phyloP scores from a whole-genome alignment of 2,329 filamentous ascomycete genomes.

The Seiridium cupressi region DNA sequence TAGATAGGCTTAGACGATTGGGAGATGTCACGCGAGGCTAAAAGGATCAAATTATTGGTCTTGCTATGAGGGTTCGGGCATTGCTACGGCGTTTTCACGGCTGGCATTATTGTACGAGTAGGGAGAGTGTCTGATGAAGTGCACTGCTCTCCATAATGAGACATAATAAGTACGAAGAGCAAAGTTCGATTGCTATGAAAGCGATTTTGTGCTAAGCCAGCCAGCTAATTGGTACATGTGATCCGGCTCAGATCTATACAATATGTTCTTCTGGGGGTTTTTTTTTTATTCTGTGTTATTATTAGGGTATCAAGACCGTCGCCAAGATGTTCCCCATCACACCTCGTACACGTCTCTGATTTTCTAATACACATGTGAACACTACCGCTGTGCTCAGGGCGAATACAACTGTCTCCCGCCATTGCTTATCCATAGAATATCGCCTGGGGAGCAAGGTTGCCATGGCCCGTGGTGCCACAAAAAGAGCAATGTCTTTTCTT shows the following conservation, averaged over 20 bases:
- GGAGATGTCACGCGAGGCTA: background rate
- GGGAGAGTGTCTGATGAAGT: too few relatives aligned
- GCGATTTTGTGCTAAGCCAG: too few relatives aligned
- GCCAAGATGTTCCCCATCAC: constrained; percentile 62
- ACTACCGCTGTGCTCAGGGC: constrained; percentile 67
- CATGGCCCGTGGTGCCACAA: constrained; percentile 76
- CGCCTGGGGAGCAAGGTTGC: constrained; percentile 71
- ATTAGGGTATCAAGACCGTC: constrained; percentile 39
- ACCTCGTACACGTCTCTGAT: constrained; percentile 62
- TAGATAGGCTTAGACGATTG: background rate
- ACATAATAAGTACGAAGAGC: too few relatives aligned
- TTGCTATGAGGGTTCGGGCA: background rate
- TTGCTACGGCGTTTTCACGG: background rate
- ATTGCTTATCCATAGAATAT: constrained; percentile 62
- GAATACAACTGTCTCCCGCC: constrained; percentile 66
- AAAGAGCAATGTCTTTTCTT: constrained; percentile 74
- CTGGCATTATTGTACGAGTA: background rate
- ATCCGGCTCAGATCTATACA: too few relatives aligned
- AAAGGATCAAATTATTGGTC: background rate
- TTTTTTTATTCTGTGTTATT: background rate
- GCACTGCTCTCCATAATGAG: too few relatives aligned
- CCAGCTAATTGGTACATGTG: too few relatives aligned
- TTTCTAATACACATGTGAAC: constrained; percentile 65
- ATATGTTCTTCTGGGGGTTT: too few relatives aligned
- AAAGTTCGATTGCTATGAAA: too few relatives aligned